Evolutionary conservation across 805 yeast genomes (phyloP).

Genomic region (Yarrowia yakushimensis): DNA sequence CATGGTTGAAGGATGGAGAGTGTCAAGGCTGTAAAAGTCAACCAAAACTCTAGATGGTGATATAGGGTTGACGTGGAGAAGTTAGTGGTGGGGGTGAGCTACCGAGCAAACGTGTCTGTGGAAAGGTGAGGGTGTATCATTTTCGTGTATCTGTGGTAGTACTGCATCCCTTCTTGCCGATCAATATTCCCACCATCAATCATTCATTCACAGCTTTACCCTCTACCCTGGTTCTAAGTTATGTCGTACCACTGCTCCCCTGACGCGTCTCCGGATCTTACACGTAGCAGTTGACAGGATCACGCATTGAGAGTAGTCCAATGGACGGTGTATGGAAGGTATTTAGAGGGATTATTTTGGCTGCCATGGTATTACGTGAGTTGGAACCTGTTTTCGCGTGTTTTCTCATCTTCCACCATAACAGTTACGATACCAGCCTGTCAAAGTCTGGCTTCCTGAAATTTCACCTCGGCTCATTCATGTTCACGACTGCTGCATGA

Average conservation of each 20-base stretch:
- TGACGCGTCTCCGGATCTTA: constrained; percentile 20
- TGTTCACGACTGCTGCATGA: background rate
- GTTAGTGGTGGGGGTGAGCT: background rate
- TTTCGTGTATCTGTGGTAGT: background rate
- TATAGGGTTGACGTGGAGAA: constrained; percentile 16
- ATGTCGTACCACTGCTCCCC: background rate
- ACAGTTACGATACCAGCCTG: no score
- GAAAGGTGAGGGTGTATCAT: background rate
- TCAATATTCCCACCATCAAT: background rate
- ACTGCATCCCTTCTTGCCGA: background rate
- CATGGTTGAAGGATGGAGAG: background rate
- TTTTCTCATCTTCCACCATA: no score
- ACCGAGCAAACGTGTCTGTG: background rate
- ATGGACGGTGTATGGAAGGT: background rate
- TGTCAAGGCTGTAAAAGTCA: background rate
- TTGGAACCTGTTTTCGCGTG: no score
- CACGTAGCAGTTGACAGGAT: constrained; percentile 16
- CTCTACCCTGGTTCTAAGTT: no score
- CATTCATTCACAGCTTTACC: background rate
- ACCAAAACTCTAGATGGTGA: constrained; percentile 2
- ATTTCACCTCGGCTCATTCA: constrained; percentile 13
- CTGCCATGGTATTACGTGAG: background rate
- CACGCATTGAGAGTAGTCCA: background rate
- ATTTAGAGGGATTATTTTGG: no score
- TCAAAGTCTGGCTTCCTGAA: no score